Percentiles rank a stretch among this genome's conserved stretches.
Conservation (phyloP, 768 basidiomycete species). For the Brasilioporus rufonigricans region DNA sequence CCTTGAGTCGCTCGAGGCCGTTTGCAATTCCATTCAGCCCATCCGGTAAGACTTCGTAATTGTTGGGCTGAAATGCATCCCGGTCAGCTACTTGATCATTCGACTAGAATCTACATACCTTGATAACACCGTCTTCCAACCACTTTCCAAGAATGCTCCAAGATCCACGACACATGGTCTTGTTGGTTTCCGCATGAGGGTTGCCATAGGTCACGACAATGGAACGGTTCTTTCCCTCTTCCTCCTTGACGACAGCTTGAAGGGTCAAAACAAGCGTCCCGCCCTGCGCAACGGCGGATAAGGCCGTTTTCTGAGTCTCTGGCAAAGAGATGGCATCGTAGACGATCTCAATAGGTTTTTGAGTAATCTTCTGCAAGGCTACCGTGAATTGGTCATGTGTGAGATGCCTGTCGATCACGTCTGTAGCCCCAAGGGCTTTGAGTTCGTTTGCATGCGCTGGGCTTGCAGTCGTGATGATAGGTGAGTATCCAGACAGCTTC, state of each 20-base stretch:
- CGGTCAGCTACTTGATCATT: background rate
- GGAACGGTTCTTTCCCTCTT: slow-evolving; percentile 18
- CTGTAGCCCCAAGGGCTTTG: slow-evolving; percentile 39
- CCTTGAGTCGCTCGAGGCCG: slow-evolving; percentile 37
- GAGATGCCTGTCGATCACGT: slow-evolving; percentile 36
- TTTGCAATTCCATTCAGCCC: slow-evolving; percentile 39
- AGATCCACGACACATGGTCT: slow-evolving; percentile 9
- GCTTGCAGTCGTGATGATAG: slow-evolving; percentile 41
- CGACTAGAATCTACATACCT: slow-evolving; percentile 11
- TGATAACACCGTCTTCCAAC: slow-evolving; percentile 26
- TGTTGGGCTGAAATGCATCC: slow-evolving; percentile 33
- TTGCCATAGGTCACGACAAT: slow-evolving; percentile 24
- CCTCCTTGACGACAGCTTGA: slow-evolving; percentile 21
- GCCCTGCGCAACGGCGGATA: slow-evolving; percentile 30
- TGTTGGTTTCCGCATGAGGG: slow-evolving; percentile 21
- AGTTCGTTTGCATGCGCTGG: slow-evolving; percentile 29
- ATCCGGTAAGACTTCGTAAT: slow-evolving; percentile 39
- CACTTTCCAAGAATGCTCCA: slow-evolving; percentile 26
- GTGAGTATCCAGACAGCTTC: slow-evolving; percentile 38
- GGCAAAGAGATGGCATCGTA: slow-evolving; percentile 33
- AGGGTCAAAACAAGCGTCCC: slow-evolving; percentile 35
- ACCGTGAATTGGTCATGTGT: slow-evolving; percentile 12
- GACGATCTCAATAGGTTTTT: slow-evolving; percentile 15
- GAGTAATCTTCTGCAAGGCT: slow-evolving; percentile 27
- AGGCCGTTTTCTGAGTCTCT: slow-evolving; percentile 36